Percentiles rank a stretch among this genome's conserved stretches.
phyloP scores from a whole-genome alignment of 2,329 filamentous ascomycete species.

The Chaetomium olivaceum region DNA sequence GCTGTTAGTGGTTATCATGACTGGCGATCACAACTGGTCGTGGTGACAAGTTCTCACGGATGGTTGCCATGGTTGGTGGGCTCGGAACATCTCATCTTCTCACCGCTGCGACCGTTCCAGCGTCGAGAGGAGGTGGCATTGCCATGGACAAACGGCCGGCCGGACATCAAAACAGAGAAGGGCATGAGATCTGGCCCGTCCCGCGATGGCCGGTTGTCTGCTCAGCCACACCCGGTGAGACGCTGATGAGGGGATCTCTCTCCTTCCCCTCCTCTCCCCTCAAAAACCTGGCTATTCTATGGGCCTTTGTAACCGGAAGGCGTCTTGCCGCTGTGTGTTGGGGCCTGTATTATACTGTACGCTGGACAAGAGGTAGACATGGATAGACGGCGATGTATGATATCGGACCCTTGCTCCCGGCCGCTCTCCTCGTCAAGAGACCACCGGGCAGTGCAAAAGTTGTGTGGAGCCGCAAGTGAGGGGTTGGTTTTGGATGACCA shows the following conservation, averaged over 20 bases:
- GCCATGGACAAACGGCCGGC: not conserved
- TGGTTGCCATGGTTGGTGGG: not conserved
- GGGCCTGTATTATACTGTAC: slow-evolving; percentile 22
- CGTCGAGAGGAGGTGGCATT: slow-evolving; percentile 6
- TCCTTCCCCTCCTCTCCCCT: not conserved
- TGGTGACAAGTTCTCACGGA: not conserved
- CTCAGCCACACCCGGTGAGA: slow-evolving; percentile 22
- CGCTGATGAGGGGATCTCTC: slow-evolving; percentile 13
- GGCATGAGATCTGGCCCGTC: not conserved
- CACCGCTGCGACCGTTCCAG: not conserved
- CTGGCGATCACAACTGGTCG: not conserved
- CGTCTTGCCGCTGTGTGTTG: not conserved
- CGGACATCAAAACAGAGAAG: not conserved
- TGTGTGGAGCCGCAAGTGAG: slow-evolving; percentile 14
- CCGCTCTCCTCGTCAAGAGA: not conserved
- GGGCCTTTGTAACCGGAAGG: slow-evolving; percentile 11
- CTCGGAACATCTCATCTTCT: not conserved
- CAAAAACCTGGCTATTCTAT: not conserved
- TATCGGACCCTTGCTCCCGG: not conserved
- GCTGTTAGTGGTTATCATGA: not conserved
- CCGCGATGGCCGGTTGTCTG: not conserved
- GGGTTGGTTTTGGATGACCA: not conserved
- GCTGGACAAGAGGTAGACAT: not conserved
- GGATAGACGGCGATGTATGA: slow-evolving; percentile 12
- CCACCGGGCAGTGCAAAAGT: slow-evolving; percentile 21